Base-by-base conservation (phyloP, 2,329 filamentous ascomycete species). In the Aspergillus calidoustus region DNA sequence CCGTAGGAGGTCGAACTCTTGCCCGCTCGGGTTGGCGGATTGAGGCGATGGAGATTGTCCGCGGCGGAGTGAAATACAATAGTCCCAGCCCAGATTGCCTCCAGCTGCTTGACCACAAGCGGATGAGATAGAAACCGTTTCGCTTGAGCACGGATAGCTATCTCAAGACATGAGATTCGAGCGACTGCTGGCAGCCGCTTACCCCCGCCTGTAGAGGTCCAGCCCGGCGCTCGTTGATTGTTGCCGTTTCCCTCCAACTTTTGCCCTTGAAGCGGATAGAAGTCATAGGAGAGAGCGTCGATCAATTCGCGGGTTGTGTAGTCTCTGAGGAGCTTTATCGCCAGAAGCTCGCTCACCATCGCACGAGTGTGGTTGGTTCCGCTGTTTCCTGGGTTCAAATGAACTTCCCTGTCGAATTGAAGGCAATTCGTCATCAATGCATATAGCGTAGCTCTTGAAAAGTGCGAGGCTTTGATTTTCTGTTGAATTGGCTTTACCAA, bases 41-140 rank as follows among this genome's bases (percentile, higher is more conserved):
- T 83, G 52, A 79, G 78, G 48, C 92, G 88, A 75, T 97, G 94
- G 25, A 97, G 80, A 66, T 86, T 91, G 75, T 97, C 93, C 5
- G 92, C 92, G 13, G 90, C 88, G 1, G 92, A 95, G 77, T 97
- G 93, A 72, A 98, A 97, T 67, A 95, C 93, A 66, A 98, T 95
- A 19, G 91, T 94, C 30, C 94, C 94, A 22, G 92, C 94, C 94
- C 94, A 98, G 64, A 98, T 97, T 49, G 93, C 93, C 76, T 97
- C 93, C n/a, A 98, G 83, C 73, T 97, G 93, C 76, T 96, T 92
- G 8, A 97, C 90, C 0, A 97, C 93, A 3, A 97, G 82, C 0
- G 94, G 93, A 72, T 97, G 93, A 8, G 94, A 91, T 5, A 98
- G 83, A 69, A 97, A 96, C 68, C 92, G 90, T 79, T 98, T 97